Evolutionary conservation across 345 rosid species (phyloP), one percentile per base, ranked within the genome.

Genomic region (Zanthoxylum bungeanum): DNA sequence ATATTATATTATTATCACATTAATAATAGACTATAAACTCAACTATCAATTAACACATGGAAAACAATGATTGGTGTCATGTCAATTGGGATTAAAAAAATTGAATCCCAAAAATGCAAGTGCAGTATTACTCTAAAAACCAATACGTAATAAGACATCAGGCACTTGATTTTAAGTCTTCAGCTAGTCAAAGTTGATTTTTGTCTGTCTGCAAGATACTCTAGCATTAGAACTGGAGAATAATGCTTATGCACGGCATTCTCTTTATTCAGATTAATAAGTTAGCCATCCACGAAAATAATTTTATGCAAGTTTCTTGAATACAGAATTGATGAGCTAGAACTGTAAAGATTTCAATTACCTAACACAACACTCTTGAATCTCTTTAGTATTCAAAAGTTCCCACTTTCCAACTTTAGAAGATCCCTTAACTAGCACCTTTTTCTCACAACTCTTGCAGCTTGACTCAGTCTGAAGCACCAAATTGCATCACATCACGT

Each of bases 381-480:
- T 37, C 62, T 30, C 61, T 67, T 70, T 40, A 78, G 65, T 60
- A 44, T 42, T 21, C 34, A 77, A 70, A 72, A 87, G 76, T 74
- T 69, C 68, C 93, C 90, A 87, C 62, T 58, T 76, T 60, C 75
- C 87, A 69, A 81, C 77, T 69, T 77, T 51, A 17, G 74, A 63
- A 62, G 83, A 80, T 70, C 85, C 87, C 61, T 60, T 68, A 63
- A 91, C 89, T 37, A 33, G 9, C 37, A 91, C 73, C 17, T 36
- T 77, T 74, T 76, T 77, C 44, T 69, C 79, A 80, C 76, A 87
- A 58, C 30, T 69, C 60, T 77, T 71, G 49, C 87, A 77, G 36
- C 44, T 66, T 3, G 82, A 70, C 69, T 81, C 72, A 16, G 66
- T 78, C 93, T 89, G 75, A 69, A 42, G 39, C 34, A 66, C 37